Evolutionary conservation across 352 stramenopile species (phyloP), one percentile per base, ranked within the genome.

Genomic region (Phytophthora meadii): DNA sequence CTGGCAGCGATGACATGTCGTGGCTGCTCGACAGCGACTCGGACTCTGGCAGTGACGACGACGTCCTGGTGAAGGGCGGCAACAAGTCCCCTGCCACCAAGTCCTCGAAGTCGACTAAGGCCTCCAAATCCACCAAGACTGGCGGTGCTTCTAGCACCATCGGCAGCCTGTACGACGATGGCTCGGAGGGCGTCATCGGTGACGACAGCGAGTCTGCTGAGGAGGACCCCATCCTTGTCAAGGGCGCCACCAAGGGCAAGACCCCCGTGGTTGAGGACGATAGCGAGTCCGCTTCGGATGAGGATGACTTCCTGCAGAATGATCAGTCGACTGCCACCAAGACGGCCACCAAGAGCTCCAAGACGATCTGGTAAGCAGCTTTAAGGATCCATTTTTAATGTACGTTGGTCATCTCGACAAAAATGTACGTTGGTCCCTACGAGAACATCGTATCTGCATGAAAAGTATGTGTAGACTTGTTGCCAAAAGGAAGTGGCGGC

Each of bases 261-360:
- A 36, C 30, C 30, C 30, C 30, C 5, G 10, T 51, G 7, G 53
- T 47, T 25, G 27, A 53, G 34, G 54, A 58, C 14, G 54, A 58
- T 40, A 70, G 61, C 54, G 54, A 59, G 19, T 68, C 60, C 1
- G 53, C 54, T 28, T 70, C 55, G 22, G 62, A 70, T 12, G 62
- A 61, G 48, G 61, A 69, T 24, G 61, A 69, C 54, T 40, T 53
- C 67, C 12, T 72, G 54, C 27, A 92, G 64, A 39, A 81, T 71
- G 28, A 77, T 58, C 4, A 89, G 54, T 2, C 79, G 80, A 40
- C 90, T 72, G 17, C 90, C 67, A 27, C 92, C 68, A 70, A 70
- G 62, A 61, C 48, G 19, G 32, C 48, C 51, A 94, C 85, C 12
- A 76, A 90, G 36, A 92, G 82, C 7, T 83, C 78, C 7, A 60